Conservation (phyloP, 805 yeast genomes). For the Hemisphaericaspora nanyangensis region DNA sequence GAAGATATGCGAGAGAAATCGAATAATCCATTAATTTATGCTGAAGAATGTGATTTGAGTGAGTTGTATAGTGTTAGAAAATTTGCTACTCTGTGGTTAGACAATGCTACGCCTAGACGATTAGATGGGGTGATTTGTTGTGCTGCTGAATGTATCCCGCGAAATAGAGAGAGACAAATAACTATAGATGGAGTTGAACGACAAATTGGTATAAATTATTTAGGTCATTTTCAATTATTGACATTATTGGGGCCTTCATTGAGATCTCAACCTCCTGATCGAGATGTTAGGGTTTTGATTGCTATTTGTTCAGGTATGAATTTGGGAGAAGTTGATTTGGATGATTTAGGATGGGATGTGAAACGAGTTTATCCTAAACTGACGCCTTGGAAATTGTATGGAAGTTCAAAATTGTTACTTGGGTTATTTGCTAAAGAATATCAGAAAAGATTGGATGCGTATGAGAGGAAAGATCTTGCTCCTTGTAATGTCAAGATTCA, state of each 20-base stretch:
- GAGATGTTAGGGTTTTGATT: slow-evolving; percentile 84
- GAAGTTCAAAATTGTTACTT: slow-evolving; percentile 75
- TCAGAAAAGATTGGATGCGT: slow-evolving; percentile 59
- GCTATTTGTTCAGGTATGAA: slow-evolving; percentile 77
- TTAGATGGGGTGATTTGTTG: slow-evolving; percentile 86
- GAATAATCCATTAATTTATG: slow-evolving; percentile 72
- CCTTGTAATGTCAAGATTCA: slow-evolving; percentile 67
- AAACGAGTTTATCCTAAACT: slow-evolving; percentile 50
- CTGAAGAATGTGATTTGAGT: slow-evolving; percentile 83
- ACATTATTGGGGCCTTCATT: slow-evolving; percentile 79
- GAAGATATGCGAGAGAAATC: slow-evolving; percentile 71
- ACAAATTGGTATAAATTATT: slow-evolving; percentile 80
- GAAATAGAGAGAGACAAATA: slow-evolving; percentile 57
- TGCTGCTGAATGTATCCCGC: slow-evolving; percentile 80
- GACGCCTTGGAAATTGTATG: slow-evolving; percentile 73
- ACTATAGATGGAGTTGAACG: slow-evolving; percentile 81
- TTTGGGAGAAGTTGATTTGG: slow-evolving; percentile 62
- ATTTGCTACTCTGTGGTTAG: slow-evolving; percentile 93
- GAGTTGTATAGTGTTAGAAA: slow-evolving; percentile 73
- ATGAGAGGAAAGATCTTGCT: slow-evolving; percentile 67
- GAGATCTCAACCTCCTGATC: slow-evolving; percentile 86
- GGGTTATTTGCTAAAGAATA: slow-evolving; percentile 73
- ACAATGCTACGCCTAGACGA: slow-evolving; percentile 84
- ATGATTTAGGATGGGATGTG: slow-evolving; percentile 58
- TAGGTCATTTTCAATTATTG: slow-evolving; percentile 76